phyloP scores from a whole-genome alignment of 371 early-diverging fungal species.

The Mortierella sp. region DNA sequence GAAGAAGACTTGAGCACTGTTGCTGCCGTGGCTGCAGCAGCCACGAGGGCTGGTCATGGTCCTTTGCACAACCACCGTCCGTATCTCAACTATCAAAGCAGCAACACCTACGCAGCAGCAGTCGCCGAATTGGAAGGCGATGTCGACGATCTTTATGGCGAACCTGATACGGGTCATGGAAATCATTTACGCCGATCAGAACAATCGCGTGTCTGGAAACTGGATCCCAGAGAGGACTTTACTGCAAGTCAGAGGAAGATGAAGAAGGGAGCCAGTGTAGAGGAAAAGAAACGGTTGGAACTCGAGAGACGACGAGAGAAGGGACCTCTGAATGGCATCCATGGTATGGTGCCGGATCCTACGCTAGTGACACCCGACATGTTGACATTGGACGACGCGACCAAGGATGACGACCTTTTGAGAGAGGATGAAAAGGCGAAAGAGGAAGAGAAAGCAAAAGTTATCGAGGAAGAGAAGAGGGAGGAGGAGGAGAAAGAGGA shows the following conservation, averaged over 20 bases:
- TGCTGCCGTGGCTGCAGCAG: neutral
- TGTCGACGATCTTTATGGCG: conserved; percentile 1
- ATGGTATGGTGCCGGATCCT: conserved; percentile 15
- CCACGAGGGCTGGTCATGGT: no score
- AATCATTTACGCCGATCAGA: conserved; percentile 34
- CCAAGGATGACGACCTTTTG: no score
- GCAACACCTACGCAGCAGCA: no score
- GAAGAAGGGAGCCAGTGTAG: conserved; percentile 18
- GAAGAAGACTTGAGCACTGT: neutral
- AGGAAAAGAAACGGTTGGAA: conserved; percentile 5
- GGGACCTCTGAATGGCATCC: conserved; percentile 19
- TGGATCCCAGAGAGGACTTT: conserved; percentile 48
- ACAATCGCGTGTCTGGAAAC: conserved; percentile 35
- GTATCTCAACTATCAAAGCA: no score
- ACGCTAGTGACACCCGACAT: conserved; percentile 16
- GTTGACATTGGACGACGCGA: conserved; percentile 16
- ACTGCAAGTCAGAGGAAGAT: conserved; percentile 39
- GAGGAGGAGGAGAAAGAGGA: conserved; percentile 6
- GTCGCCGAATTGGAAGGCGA: no score
- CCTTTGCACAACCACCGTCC: no score
- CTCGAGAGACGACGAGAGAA: conserved; percentile 22
- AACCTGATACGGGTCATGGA: neutral
- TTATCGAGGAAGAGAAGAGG: neutral
- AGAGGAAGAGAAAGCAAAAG: conserved; percentile 4
- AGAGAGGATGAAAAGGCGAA: neutral